Base-by-base conservation (phyloP, 176 grass and related monocot species). In the Metroxylon sagu region DNA sequence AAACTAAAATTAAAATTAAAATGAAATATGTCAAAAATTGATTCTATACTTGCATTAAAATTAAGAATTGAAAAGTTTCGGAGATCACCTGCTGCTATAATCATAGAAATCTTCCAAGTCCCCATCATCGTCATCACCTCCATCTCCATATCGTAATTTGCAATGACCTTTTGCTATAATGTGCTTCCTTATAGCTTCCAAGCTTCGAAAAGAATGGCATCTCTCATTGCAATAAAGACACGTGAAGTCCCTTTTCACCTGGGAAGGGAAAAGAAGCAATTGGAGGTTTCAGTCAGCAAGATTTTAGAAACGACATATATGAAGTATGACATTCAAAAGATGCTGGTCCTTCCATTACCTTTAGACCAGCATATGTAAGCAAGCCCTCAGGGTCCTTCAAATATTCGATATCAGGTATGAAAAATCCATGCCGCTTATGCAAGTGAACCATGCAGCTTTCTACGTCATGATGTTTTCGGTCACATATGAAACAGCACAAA, bases 51-150 rank as follows among this genome's bases (percentile, higher is more conserved):
- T 4, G n/a, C 23, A 18, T 16, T 25, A 48, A 26, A 54, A 23
- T 1, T 5, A 18, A 63, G 6, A 35, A 6, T 7, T 7, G 5
- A 35, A 1, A 8, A 35, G 5, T 1, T 8, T 35, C 1, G 30
- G 8, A 35, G 30, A 35, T 35, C 57, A 97, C 93, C 87, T 98
- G 87, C 87, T 80, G 69, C 84, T 92, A 50, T 92, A 98, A 68
- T 92, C 93, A 27, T 92, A 98, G 52, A 98, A 98, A 29, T 98
- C 93, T 76, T 98, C 93, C 23, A 92, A 81, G 64, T 98, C 87
- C 56, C 62, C 84, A 85, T 98, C 93, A 68, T 98, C 93, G 64
- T 92, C 93, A 43, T 89, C 88, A 62, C 76, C 93, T 54, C 84
- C 93, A 83, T 98, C 87, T 75, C 93, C 93, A 53, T 88, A 98